These are phyloP conservation scores for barley (Hordeum vulgare) DNA, from an alignment of 176 grass and related monocot genomes.

Conservation along the genomic window DNA sequence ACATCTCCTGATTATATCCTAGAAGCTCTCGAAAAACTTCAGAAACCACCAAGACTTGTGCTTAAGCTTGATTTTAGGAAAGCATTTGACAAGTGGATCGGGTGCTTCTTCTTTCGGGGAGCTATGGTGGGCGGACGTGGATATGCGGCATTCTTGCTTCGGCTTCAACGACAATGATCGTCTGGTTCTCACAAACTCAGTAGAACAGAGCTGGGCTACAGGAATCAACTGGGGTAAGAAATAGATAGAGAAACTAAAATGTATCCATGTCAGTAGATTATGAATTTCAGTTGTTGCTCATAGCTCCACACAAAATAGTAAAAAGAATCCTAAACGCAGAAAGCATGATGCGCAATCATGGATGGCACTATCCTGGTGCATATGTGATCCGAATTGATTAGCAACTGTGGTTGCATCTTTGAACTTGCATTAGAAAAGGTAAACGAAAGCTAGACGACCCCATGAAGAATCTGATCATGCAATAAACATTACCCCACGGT, in stretches of 20 bases:
- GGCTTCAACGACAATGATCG: no score
- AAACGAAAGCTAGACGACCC: not conserved
- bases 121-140: no score
- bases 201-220: not conserved
- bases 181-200: no score
- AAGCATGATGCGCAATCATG: not conserved
- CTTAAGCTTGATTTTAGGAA: no score
- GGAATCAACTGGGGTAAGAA: not conserved
- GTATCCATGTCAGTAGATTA: not conserved
- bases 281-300: not conserved
- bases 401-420: not conserved
- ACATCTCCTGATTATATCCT: no score
- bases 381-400: not conserved
- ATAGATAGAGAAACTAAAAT: not conserved
- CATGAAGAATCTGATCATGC: slow-evolving; percentile 3
- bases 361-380: not conserved
- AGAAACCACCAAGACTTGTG: no score
- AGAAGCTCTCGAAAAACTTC: no score
- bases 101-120: no score
- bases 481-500: not conserved
- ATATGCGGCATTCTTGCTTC: no score
- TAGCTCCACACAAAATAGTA: not conserved
- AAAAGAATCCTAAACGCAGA: not conserved
- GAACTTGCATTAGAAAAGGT: not conserved
- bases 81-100: no score